Percentiles rank a stretch among this genome's conserved stretches.
Evolutionary conservation across 2,329 filamentous ascomycete genomes (phyloP).

Genomic region (Arthrobotrys iridis): DNA sequence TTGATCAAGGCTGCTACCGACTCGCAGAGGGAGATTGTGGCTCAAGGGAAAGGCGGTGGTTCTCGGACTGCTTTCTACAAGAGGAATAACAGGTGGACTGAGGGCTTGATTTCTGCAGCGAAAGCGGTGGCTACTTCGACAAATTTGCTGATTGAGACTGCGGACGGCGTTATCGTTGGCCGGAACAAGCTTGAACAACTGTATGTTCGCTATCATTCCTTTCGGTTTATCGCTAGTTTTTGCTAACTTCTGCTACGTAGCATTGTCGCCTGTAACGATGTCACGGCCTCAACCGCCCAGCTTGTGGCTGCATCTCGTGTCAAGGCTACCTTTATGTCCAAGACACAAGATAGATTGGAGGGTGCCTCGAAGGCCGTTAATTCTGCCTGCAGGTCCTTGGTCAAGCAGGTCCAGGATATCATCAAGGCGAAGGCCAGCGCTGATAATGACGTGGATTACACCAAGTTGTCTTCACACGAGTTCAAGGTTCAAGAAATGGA

Average conservation of each 20-base stretch:
- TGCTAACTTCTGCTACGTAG: constrained; percentile 33
- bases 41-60: constrained; percentile 85
- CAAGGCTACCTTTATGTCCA: constrained; percentile 98
- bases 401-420: constrained; percentile 92
- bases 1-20: constrained; percentile 93
- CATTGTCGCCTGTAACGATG: constrained; percentile 96
- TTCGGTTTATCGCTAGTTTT: background rate
- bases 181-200: constrained; percentile 96
- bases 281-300: constrained; percentile 94
- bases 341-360: constrained; percentile 92
- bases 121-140: constrained; percentile 95
- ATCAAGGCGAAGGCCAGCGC: constrained; percentile 86
- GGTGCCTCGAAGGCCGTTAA: constrained; percentile 92
- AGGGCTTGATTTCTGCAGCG: constrained; percentile 94
- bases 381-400: constrained; percentile 83
- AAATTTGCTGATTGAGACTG: constrained; percentile 96
- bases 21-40: constrained; percentile 92
- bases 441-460: constrained; percentile 86
- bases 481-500: constrained; percentile 99
- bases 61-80: constrained; percentile 97
- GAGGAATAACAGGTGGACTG: constrained; percentile 99
- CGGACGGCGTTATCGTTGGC: constrained; percentile 90
- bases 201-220: constrained; percentile 29
- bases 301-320: constrained; percentile 94
- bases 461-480: constrained; percentile 87